Evolutionary conservation across 805 yeast genomes (phyloP).

Genomic region (Saccharomycopsis synnaedendra): DNA sequence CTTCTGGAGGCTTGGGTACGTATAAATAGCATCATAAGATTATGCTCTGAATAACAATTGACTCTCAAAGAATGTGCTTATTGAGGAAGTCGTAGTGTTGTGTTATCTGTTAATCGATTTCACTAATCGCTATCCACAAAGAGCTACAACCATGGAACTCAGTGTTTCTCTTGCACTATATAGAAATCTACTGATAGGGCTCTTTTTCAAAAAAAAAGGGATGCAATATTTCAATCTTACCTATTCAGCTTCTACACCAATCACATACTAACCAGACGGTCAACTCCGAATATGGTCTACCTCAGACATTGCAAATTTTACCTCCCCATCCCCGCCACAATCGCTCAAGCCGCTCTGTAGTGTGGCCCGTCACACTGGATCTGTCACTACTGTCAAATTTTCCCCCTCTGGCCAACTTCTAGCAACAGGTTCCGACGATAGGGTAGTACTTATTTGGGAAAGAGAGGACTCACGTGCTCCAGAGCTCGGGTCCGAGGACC

Average conservation of each 20-base stretch:
- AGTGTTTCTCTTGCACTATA: too few species aligned
- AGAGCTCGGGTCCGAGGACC: slow-evolving; percentile 62
- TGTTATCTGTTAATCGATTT: too few species aligned
- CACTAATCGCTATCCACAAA: too few species aligned
- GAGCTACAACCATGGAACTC: too few species aligned
- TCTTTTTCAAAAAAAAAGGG: too few species aligned
- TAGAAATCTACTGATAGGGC: too few species aligned
- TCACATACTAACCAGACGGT: slow-evolving; percentile 35
- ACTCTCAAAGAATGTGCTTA: too few species aligned
- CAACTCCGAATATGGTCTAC: slow-evolving; percentile 84
- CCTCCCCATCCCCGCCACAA: too few species aligned
- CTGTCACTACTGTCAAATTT: slow-evolving; percentile 87
- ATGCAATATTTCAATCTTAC: too few species aligned
- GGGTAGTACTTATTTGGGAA: slow-evolving; percentile 87
- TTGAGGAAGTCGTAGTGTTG: too few species aligned
- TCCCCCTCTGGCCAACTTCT: slow-evolving; percentile 86
- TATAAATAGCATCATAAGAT: background rate
- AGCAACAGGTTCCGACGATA: slow-evolving; percentile 94
- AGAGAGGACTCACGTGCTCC: slow-evolving; percentile 55
- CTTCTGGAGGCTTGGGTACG: slow-evolving; percentile 74
- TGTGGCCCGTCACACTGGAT: slow-evolving; percentile 94
- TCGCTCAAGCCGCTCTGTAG: slow-evolving; percentile 33
- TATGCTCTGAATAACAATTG: too few species aligned
- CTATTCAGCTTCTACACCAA: too few species aligned
- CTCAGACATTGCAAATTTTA: slow-evolving; percentile 35